phyloP scores from a whole-genome alignment of 768 basidiomycete species.

The Russula lepida region DNA sequence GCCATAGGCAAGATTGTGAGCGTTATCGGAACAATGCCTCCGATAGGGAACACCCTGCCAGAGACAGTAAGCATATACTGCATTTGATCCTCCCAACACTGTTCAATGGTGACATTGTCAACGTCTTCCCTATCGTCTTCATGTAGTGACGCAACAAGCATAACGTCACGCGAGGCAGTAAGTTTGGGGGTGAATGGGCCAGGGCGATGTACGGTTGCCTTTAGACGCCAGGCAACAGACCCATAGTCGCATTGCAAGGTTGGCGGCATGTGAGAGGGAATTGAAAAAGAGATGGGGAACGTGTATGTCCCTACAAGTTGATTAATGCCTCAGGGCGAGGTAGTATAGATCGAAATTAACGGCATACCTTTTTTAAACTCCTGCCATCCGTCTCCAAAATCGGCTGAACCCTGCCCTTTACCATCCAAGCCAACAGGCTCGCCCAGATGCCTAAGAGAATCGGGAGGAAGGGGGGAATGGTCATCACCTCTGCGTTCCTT shows the following conservation, averaged over 20 bases:
- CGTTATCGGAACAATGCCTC: constrained; percentile 70
- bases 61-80: constrained; percentile 71
- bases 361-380: constrained; percentile 75
- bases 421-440: constrained; percentile 32
- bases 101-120: constrained; percentile 72
- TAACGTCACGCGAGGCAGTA: constrained; percentile 59
- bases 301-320: constrained; percentile 69
- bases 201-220: constrained; percentile 75
- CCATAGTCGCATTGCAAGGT: constrained; percentile 69
- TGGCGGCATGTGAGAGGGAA: constrained; percentile 75
- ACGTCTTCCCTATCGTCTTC: constrained; percentile 82
- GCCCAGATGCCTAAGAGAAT: constrained; percentile 31
- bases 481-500: constrained; percentile 19
- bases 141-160: constrained; percentile 62
- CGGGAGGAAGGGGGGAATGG: constrained; percentile 27
- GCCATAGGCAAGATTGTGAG: constrained; percentile 75
- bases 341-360: neutral
- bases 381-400: constrained; percentile 56
- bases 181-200: constrained; percentile 72
- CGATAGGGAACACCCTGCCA: constrained; percentile 75
- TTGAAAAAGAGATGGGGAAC: constrained; percentile 89
- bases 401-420: constrained; percentile 31
- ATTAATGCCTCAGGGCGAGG: neutral
- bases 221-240: constrained; percentile 68
- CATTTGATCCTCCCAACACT: constrained; percentile 85